These are phyloP conservation scores for Stentor coeruleus DNA, from an alignment of 73 alveolate species.

Conservation along the genomic window DNA sequence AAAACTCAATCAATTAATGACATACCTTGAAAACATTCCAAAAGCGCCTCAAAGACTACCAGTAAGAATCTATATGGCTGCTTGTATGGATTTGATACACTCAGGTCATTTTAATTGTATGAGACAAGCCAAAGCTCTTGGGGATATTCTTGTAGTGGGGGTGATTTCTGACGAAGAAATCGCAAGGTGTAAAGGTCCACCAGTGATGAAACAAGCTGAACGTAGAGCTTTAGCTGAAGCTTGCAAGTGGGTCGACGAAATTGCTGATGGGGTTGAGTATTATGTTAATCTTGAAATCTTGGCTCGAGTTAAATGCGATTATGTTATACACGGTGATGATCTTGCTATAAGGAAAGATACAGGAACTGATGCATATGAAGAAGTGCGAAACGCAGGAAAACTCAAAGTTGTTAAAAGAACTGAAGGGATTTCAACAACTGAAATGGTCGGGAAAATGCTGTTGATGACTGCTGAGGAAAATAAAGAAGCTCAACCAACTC, in stretches of 20 bases:
- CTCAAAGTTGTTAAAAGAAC: conserved; percentile 95
- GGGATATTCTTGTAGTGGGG: conserved; percentile 88
- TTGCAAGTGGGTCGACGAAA: conserved; percentile 98
- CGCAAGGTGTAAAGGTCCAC: conserved; percentile 82
- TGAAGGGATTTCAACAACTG: conserved; percentile 98
- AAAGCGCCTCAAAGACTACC: conserved; percentile 8
- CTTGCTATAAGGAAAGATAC: conserved; percentile 68
- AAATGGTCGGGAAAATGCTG: conserved; percentile 91
- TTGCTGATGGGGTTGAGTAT: conserved; percentile 80
- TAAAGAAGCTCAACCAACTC: conserved; percentile 44
- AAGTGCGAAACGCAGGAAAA: conserved; percentile 73
- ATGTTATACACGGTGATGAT: conserved; percentile 98
- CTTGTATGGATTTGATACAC: conserved; percentile 88
- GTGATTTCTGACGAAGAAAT: conserved; percentile 88
- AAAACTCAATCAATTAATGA: not conserved
- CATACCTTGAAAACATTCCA: not conserved
- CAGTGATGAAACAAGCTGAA: conserved; percentile 82
- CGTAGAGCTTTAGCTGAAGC: conserved; percentile 82
- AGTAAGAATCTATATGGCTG: conserved; percentile 73
- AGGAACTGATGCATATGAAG: conserved; percentile 84
- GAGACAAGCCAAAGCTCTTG: conserved; percentile 88
- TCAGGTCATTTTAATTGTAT: conserved; percentile 95
- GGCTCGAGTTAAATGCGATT: conserved; percentile 86
- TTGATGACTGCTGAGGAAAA: conserved; percentile 74
- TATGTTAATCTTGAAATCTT: conserved; percentile 80